phyloP scores from a whole-genome alignment of 495 filamentous ascomycete genomes.

The Tuber aestivum region DNA sequence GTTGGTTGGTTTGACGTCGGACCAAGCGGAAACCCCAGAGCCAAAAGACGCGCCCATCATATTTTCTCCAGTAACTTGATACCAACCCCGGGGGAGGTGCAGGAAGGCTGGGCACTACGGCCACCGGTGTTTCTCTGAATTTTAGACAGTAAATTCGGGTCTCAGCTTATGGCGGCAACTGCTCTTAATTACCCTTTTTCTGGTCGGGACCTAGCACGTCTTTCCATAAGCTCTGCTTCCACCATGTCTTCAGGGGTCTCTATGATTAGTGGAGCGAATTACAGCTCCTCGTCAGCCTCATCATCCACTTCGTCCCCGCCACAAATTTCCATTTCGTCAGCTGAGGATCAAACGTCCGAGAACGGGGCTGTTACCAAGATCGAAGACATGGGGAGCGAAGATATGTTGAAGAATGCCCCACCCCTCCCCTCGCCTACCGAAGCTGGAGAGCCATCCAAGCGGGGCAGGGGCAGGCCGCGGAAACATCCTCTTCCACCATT shows the following conservation, averaged over 20 bases:
- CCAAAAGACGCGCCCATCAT: constrained; percentile 31
- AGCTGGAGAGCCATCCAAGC: constrained; percentile 45
- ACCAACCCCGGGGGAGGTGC: constrained; percentile 27
- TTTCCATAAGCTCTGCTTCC: constrained; percentile 36
- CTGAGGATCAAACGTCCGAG: constrained; percentile 27
- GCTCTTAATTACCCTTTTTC: constrained; percentile 20
- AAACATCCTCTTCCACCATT: constrained; percentile 65
- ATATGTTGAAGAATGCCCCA: constrained; percentile 27
- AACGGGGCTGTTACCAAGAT: constrained; percentile 31
- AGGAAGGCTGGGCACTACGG: constrained; percentile 17
- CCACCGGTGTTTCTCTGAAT: background rate
- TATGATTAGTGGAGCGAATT: constrained; percentile 27
- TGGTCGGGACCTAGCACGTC: constrained; percentile 24
- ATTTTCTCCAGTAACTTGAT: constrained; percentile 36
- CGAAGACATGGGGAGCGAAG: constrained; percentile 38
- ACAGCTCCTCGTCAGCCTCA: constrained; percentile 38
- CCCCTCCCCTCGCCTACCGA: constrained; percentile 25
- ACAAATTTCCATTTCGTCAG: constrained; percentile 9
- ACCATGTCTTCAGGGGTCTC: constrained; percentile 34
- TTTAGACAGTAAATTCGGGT: constrained; percentile 5
- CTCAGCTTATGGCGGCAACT: constrained; percentile 24
- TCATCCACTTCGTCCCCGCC: constrained; percentile 32
- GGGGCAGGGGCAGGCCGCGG: constrained; percentile 71
- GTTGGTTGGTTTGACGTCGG: constrained; percentile 4
- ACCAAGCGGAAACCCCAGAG: background rate